phyloP scores from a whole-genome alignment of 257 asterid genomes.

The Cordia subcordata region DNA sequence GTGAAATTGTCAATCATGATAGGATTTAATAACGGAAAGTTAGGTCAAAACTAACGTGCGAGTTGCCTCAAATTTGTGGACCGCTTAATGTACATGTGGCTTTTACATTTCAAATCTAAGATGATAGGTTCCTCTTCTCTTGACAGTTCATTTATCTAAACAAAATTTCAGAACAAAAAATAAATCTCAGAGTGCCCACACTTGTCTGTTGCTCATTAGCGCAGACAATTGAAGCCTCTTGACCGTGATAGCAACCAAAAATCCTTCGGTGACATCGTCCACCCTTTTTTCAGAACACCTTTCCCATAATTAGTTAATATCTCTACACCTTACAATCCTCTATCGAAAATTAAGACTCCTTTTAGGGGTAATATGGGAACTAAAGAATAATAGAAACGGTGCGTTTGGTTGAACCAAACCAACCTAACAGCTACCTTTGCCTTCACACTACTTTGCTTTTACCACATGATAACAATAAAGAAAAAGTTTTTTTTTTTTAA shows the following conservation, averaged over 20 bases:
- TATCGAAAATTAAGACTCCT: background rate
- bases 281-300: background rate
- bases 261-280: background rate
- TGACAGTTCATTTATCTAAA: conserved; percentile 1
- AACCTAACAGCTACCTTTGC: conserved; percentile 61
- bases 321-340: background rate
- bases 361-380: background rate
- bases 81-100: background rate
- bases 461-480: conserved; percentile 9
- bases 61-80: conserved; percentile 15
- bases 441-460: conserved; percentile 39
- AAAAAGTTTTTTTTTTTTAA: too few relatives aligned
- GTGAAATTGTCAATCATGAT: background rate
- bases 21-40: conserved; percentile 7
- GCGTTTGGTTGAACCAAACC: conserved; percentile 70
- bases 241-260: conserved; percentile 7
- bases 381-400: conserved; percentile 1
- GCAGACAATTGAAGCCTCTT: too few relatives aligned
- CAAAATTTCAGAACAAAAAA: conserved; percentile 1
- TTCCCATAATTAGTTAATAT: background rate
- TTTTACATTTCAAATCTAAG: background rate
- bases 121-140: background rate
- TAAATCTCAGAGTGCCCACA: conserved; percentile 2
- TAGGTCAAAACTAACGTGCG: conserved; percentile 12
- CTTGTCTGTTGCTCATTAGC: conserved; percentile 6